Percentiles rank a stretch among this genome's conserved stretches.
Conservation (phyloP, 2,329 filamentous ascomycete species). For the Calycina marina region DNA sequence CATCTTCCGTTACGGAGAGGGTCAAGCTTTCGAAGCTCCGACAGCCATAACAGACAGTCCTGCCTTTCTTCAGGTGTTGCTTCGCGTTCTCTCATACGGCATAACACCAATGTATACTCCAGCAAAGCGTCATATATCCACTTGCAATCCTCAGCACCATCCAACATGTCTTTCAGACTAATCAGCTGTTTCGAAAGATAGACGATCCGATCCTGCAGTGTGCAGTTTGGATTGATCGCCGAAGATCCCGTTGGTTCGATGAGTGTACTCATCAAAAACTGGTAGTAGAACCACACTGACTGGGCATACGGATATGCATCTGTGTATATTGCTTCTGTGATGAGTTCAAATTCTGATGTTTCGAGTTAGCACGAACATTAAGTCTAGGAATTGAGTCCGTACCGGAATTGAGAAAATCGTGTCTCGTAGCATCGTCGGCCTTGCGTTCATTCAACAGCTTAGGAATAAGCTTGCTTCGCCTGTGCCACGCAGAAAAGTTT, state of each 20-base stretch:
- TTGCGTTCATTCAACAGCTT: constrained; percentile 56
- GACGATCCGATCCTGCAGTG: constrained; percentile 40
- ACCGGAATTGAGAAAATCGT: constrained; percentile 59
- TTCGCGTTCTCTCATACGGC: constrained; percentile 32
- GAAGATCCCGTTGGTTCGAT: constrained; percentile 32
- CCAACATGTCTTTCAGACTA: constrained; percentile 51
- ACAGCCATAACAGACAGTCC: constrained; percentile 18
- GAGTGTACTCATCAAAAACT: constrained; percentile 64
- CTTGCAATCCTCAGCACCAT: constrained; percentile 58
- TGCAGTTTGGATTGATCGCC: constrained; percentile 51
- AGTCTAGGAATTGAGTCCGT: constrained; percentile 3
- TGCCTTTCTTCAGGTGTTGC: constrained; percentile 26
- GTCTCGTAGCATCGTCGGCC: constrained; percentile 47
- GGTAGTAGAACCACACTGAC: constrained; percentile 94
- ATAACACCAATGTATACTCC: constrained; percentile 51
- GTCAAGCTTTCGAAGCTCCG: constrained; percentile 21
- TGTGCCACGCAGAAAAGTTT: constrained; percentile 97
- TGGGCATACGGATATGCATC: constrained; percentile 85
- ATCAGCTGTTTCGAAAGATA: constrained; percentile 60
- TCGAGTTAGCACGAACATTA: background rate
- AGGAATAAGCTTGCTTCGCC: constrained; percentile 70
- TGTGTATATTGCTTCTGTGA: constrained; percentile 52
- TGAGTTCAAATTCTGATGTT: constrained; percentile 51
- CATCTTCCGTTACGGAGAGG: constrained; percentile 22
- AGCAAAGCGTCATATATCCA: constrained; percentile 84